Percentiles rank a stretch among this genome's conserved stretches.
phyloP scores from a whole-genome alignment of 164 flowering plant species.

The Vitis amurensis region DNA sequence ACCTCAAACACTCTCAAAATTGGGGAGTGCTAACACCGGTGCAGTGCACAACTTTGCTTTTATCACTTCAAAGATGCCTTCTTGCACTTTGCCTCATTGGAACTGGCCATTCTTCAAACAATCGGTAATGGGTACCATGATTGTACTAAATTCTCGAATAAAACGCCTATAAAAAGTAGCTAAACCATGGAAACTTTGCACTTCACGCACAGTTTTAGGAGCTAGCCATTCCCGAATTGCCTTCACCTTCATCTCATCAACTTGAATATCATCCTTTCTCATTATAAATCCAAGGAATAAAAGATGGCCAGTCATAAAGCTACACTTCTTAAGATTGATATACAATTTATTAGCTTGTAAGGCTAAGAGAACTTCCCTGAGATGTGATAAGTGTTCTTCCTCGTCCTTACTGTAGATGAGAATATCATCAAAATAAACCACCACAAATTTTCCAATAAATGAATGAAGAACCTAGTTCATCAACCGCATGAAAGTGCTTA shows the following conservation, averaged over 20 bases:
- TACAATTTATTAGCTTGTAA: neutral
- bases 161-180: neutral
- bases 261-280: neutral
- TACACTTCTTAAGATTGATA: slow-evolving; percentile 5
- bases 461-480: too few species aligned
- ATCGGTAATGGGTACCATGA: neutral
- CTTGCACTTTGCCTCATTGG: neutral
- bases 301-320: neutral
- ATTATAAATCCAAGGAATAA: slow-evolving; percentile 2
- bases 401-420: too few species aligned
- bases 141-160: neutral
- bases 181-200: neutral
- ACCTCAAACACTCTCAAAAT: slow-evolving; percentile 7
- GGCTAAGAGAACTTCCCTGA: neutral
- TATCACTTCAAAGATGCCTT: neutral
- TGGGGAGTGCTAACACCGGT: neutral
- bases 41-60: neutral
- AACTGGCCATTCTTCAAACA: slow-evolving; percentile 5
- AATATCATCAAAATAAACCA: too few species aligned
- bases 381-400: too few species aligned
- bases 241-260: neutral
- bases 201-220: neutral
- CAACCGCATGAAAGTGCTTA: too few species aligned
- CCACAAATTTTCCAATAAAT: too few species aligned
- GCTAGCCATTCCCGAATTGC: neutral